These are phyloP conservation scores for Penicillium crustosum DNA, from an alignment of 2,329 filamentous ascomycete species.

Conservation along the genomic window DNA sequence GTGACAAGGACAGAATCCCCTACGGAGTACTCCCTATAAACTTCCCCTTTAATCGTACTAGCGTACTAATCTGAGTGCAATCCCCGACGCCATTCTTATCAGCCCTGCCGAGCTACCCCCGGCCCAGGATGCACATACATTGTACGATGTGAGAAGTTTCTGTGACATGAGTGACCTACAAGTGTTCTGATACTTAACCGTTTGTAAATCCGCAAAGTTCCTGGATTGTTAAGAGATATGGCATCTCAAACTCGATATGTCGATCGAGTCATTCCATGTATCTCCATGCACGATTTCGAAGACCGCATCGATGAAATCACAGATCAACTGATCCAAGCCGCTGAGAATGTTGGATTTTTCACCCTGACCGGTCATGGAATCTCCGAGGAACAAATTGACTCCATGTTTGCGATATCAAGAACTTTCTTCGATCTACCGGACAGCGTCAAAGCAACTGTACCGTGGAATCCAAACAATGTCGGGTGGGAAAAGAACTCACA, in stretches of 20 bases:
- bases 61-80: neutral
- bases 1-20: neutral
- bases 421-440: slow-evolving; percentile 57
- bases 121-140: slow-evolving; percentile 4
- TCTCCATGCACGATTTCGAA: slow-evolving; percentile 57
- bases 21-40: too few species aligned
- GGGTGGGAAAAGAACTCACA: slow-evolving; percentile 63
- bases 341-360: slow-evolving; percentile 63
- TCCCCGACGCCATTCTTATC: slow-evolving; percentile 38
- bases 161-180: neutral
- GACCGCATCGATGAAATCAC: slow-evolving; percentile 56
- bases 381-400: slow-evolving; percentile 49
- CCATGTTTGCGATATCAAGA: slow-evolving; percentile 53
- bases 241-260: slow-evolving; percentile 40
- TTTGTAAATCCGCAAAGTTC: neutral
- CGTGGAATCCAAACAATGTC: slow-evolving; percentile 57
- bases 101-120: slow-evolving; percentile 10
- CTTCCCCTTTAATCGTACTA: too few species aligned
- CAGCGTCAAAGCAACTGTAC: slow-evolving; percentile 53
- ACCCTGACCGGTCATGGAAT: slow-evolving; percentile 58
- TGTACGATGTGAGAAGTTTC: neutral
- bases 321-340: slow-evolving; percentile 52
- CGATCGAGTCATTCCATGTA: slow-evolving; percentile 49
- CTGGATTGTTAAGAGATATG: slow-evolving; percentile 1
- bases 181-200: neutral